phyloP scores from a whole-genome alignment of 2,329 filamentous ascomycete genomes.

The Catunica adiposa region DNA sequence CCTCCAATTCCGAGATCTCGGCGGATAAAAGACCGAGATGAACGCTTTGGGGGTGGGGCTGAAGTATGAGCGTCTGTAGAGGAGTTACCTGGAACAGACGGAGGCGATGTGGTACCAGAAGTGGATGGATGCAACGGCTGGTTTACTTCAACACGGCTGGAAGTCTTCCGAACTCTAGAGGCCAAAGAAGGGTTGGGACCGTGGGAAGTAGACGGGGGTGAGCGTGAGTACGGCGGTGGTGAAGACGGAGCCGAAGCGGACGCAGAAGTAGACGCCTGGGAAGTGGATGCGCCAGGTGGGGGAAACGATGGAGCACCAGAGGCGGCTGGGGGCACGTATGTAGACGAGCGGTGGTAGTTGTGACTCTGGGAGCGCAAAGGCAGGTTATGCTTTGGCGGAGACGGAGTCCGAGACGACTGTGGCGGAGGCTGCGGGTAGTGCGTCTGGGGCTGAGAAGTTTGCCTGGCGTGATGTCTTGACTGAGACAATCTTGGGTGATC shows the following conservation, averaged over 20 bases:
- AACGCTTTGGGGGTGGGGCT: constrained; percentile 7
- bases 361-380: constrained; percentile 13
- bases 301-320: constrained; percentile 1
- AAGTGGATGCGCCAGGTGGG: background rate
- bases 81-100: background rate
- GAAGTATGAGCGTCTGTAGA: background rate
- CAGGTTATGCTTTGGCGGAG: constrained; percentile 12
- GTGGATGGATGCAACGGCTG: constrained; percentile 4
- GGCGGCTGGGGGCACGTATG: background rate
- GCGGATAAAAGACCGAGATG: constrained; percentile 26
- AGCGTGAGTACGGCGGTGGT: constrained; percentile 11
- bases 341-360: constrained; percentile 11
- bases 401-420: constrained; percentile 9
- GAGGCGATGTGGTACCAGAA: constrained; percentile 1
- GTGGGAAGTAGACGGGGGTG: constrained; percentile 7
- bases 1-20: constrained; percentile 30
- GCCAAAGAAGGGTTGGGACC: constrained; percentile 7
- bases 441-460: constrained; percentile 11
- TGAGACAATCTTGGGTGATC: constrained; percentile 6
- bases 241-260: constrained; percentile 3
- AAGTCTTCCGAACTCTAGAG: constrained; percentile 7
- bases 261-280: background rate
- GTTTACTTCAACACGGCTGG: constrained; percentile 2
- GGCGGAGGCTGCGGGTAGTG: constrained; percentile 2
- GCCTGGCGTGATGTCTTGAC: constrained; percentile 9